Evolutionary conservation across 2,329 filamentous ascomycete genomes (phyloP).

Genomic region (Fusarium irregulare): DNA sequence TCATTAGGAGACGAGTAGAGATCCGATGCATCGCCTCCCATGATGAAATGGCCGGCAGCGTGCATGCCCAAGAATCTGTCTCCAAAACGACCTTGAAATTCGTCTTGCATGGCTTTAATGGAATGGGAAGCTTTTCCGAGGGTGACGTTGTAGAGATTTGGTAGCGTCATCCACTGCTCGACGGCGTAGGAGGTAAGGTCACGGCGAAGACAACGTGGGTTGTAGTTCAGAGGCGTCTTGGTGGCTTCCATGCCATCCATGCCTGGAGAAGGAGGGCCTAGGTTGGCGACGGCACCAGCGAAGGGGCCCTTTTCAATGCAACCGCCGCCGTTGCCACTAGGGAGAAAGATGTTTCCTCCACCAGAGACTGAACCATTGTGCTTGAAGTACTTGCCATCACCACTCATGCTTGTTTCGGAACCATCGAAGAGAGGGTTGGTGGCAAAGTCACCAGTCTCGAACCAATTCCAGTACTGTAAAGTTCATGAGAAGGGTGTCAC

Average conservation of each 20-base stretch:
- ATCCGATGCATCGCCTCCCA: constrained; percentile 13
- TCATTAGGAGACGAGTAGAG: constrained; percentile 17
- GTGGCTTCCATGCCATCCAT: constrained; percentile 17
- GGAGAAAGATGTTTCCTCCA: neutral
- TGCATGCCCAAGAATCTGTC: constrained; percentile 10
- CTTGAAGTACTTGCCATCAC: constrained; percentile 7
- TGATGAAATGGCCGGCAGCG: constrained; percentile 3
- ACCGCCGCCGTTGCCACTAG: neutral
- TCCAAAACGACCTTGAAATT: constrained; percentile 4
- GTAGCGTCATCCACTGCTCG: neutral
- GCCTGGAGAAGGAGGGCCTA: constrained; percentile 1
- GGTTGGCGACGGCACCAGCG: neutral
- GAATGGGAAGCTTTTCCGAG: neutral
- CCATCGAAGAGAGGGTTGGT: constrained; percentile 6
- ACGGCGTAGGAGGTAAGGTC: neutral
- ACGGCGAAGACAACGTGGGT: constrained; percentile 2
- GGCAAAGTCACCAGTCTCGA: constrained; percentile 1
- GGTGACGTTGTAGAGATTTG: neutral
- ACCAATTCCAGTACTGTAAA: constrained; percentile 17
- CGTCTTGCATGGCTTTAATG: constrained; percentile 11
- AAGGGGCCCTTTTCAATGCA: neutral
- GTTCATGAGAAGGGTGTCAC: fast-evolving
- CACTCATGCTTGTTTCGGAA: constrained; percentile 13
- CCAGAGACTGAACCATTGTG: constrained; percentile 4
- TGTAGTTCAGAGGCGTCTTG: neutral